Conservation (phyloP, 2,329 filamentous ascomycete genomes). For the Beauveria australis region DNA sequence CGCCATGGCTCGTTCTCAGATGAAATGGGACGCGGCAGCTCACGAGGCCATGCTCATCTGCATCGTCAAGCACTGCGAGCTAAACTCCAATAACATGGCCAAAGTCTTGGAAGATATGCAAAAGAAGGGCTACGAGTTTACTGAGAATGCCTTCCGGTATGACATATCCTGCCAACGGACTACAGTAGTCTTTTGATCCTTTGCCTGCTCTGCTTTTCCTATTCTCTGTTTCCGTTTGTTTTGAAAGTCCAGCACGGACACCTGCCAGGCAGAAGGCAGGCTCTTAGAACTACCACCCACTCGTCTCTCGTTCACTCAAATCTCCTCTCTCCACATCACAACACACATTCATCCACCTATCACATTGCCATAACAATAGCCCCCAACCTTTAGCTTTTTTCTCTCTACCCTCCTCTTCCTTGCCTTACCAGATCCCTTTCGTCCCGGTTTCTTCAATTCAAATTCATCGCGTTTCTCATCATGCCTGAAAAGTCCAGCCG, state of each 20-base stretch:
- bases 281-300: neutral
- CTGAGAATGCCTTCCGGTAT: slow-evolving; percentile 34
- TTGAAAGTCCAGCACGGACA: neutral
- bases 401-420: too few relatives aligned
- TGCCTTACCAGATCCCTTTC: neutral
- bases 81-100: slow-evolving; percentile 23
- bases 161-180: slow-evolving; percentile 5
- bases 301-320: neutral
- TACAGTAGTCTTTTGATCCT: neutral
- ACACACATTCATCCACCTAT: neutral
- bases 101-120: slow-evolving; percentile 31
- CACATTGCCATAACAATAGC: neutral
- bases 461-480: neutral
- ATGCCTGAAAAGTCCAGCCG: slow-evolving; percentile 18
- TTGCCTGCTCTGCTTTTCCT: neutral
- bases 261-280: too few relatives aligned
- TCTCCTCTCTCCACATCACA: neutral
- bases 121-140: slow-evolving; percentile 31
- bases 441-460: slow-evolving; percentile 1
- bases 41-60: slow-evolving; percentile 37
- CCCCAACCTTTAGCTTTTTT: too few relatives aligned
- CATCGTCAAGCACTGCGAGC: slow-evolving; percentile 29
- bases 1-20: slow-evolving; percentile 16
- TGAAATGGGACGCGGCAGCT: slow-evolving; percentile 33
- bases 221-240: slow-evolving; percentile 1